Evolutionary conservation across 2,329 filamentous ascomycete species (phyloP), one percentile per base, ranked within the genome.

Genomic region (Colletotrichum sp.): DNA sequence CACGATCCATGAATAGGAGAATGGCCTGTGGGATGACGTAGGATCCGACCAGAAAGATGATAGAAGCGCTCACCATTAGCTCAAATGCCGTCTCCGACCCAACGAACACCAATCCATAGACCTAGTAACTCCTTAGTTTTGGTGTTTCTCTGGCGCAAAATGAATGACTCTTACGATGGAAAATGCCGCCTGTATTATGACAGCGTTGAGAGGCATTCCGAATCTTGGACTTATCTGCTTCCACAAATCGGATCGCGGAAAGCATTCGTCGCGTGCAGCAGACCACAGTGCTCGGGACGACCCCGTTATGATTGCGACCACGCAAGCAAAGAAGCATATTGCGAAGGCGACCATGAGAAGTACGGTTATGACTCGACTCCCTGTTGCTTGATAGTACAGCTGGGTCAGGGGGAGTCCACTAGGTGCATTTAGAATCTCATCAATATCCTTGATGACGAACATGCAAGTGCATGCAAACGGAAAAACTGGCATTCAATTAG

Each of bases 41-140:
- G 1, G 80, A 81, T 0, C 79, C 80, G 32, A 80, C 78, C 0
- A 81, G 69, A 10, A 82, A 82, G 26, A 82, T 79, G 28, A 82
- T 81, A 8, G 79, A 76, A 0, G 80, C 78, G 67, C 77, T 81
- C 62, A 82, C 80, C 79, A 81, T 81, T 4, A 79, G 76, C 0
- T 79, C 77, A 34, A 81, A 81, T 2, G 82, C 82, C 2, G 82
- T 82, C 3, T 79, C 79, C 0, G 81, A 83, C 5, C 82, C 82
- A 2, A 83, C 75, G 62, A 82, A 83, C 1, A 83, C 80, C 8
- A 81, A 71, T 3, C 80, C 82, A 9, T 84, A 84, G 0, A 83
- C 6, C 77, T 81, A 36, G 4, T 36, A 44, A 8, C 10, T 30
- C 10, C 6, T 62, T n/a, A 34, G 59, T 32, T 3, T 5, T 34